Evolutionary conservation across 1,139 yeast species (phyloP), one percentile per base, ranked within the genome.

Genomic region (Geotrichum phurueaensis): DNA sequence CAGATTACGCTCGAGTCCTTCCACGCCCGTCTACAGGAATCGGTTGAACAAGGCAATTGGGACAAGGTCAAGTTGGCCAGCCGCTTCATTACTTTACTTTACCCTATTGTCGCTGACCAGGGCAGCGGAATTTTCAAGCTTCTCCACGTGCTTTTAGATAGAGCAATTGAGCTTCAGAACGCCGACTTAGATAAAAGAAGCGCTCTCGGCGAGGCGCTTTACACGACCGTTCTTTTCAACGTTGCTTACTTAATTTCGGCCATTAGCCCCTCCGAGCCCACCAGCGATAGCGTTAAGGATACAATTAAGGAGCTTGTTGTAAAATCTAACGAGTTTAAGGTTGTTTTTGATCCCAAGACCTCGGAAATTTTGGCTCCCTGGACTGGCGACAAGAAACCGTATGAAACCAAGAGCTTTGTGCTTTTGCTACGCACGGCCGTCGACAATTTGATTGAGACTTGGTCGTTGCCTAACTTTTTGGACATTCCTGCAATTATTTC

Each of bases 131-230:
- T 90, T 13, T 67, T 80, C 45, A 78, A 76, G 51, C 71, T 89
- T 5, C 81, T 85, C 68, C 77, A 75, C 58, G 84, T 81, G 64
- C 78, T 90, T 54, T 73, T 90, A 64, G 76, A 77, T 10, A 70
- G 81, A 56, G 82, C 94, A 0, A 77, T 84, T 54, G 85, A 80
- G 9, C 73, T 87, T 61, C 89, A 86, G 70, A 71, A 75, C 6
- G 61, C 66, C 5, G 54, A 56, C 31, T 51, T 62, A 12, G 61
- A 58, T 2, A 31, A 49, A 20, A 61, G 65, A 18, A 57, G 53
- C 15, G 75, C 88, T 0, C 73, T 86, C 57, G 88, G 90, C 1
- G 92, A 89, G 69, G 86, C 86, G 57, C 73, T 90, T 23, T 89
- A 76, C 69, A 84, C 83, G 65, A 83, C 84, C 65, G 83, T 85